A percentile compares a stretch with the other conserved stretches of the same genome.
Evolutionary conservation across 2,329 filamentous ascomycete species (phyloP).

Genomic region (Xylariaceae sp.): DNA sequence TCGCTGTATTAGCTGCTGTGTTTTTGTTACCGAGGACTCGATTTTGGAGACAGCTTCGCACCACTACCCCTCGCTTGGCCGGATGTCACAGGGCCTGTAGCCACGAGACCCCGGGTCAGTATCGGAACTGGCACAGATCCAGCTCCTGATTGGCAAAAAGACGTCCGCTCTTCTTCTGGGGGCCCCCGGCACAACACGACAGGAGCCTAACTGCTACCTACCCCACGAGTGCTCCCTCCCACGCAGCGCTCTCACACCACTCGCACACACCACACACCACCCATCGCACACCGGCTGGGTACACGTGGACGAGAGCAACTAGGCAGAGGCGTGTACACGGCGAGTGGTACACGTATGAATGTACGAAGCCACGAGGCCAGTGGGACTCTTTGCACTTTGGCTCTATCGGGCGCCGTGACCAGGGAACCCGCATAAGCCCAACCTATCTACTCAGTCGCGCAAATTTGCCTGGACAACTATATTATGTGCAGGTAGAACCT

Average conservation of each 20-base stretch:
- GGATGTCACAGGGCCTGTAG: conserved; percentile 29
- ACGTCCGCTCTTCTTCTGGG: conserved; percentile 19
- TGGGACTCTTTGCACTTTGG: conserved; percentile 16
- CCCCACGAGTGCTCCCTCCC: conserved; percentile 29
- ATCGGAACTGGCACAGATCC: conserved; percentile 27
- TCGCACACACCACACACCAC: conserved; percentile 11
- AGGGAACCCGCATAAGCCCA: conserved; percentile 24
- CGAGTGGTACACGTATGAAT: conserved; percentile 34
- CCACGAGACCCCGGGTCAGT: conserved; percentile 28
- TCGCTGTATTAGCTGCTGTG: conserved; percentile 26
- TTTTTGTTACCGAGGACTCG: conserved; percentile 17
- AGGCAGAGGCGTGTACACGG: conserved; percentile 23
- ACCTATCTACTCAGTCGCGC: conserved; percentile 13
- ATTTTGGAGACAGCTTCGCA: conserved; percentile 14
- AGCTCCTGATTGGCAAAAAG: conserved; percentile 29
- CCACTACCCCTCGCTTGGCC: conserved; percentile 21
- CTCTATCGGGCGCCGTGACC: conserved; percentile 23
- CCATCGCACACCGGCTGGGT: conserved; percentile 19
- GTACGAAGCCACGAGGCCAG: conserved; percentile 17
- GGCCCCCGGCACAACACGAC: conserved; percentile 23
- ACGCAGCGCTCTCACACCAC: conserved; percentile 21
- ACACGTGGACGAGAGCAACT: conserved; percentile 33
- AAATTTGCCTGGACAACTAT: conserved; percentile 22
- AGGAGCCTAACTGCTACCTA: conserved; percentile 30
- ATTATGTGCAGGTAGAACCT: conserved; percentile 24